These are phyloP conservation scores for Salvia splendens DNA, from an alignment of 257 asterid species.

Conservation along the genomic window DNA sequence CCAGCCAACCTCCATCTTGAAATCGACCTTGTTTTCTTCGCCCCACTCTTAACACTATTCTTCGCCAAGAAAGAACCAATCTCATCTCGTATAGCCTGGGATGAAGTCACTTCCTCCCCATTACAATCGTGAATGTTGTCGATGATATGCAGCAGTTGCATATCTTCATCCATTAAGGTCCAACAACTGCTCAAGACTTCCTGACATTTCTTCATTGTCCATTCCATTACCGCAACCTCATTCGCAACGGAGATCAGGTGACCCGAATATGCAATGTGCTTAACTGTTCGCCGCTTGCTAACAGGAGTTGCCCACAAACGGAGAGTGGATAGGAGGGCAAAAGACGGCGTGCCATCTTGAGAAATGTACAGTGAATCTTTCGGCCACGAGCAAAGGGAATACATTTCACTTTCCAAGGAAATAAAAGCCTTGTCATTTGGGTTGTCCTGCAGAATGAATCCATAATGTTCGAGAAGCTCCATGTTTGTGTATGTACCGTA, in stretches of 20 bases:
- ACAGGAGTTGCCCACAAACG: slow-evolving; percentile 84
- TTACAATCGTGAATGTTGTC: slow-evolving; percentile 38
- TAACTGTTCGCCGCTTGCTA: slow-evolving; percentile 50
- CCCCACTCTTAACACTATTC: slow-evolving; percentile 25
- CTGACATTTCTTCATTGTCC: slow-evolving; percentile 52
- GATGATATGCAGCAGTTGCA: slow-evolving; percentile 42
- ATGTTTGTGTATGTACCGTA: slow-evolving; percentile 91
- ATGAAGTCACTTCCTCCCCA: slow-evolving; percentile 29
- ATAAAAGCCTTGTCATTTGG: slow-evolving; percentile 82
- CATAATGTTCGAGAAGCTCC: slow-evolving; percentile 95
- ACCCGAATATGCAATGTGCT: slow-evolving; percentile 67
- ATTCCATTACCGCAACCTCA: slow-evolving; percentile 54
- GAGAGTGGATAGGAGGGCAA: slow-evolving; percentile 61
- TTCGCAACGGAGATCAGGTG: slow-evolving; percentile 53
- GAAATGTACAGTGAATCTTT: slow-evolving; percentile 65
- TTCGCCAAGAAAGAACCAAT: slow-evolving; percentile 42
- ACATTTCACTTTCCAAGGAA: slow-evolving; percentile 67
- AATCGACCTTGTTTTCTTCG: slow-evolving; percentile 40
- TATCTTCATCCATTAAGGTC: slow-evolving; percentile 63
- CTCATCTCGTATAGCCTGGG: slow-evolving; percentile 37
- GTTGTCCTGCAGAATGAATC: slow-evolving; percentile 70
- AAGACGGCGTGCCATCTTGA: slow-evolving; percentile 75
- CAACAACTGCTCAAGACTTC: slow-evolving; percentile 40
- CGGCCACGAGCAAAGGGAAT: slow-evolving; percentile 66
- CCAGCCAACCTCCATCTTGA: slow-evolving; percentile 65